phyloP scores from a whole-genome alignment of 352 stramenopile genomes.

The Ophiocytium majus region DNA sequence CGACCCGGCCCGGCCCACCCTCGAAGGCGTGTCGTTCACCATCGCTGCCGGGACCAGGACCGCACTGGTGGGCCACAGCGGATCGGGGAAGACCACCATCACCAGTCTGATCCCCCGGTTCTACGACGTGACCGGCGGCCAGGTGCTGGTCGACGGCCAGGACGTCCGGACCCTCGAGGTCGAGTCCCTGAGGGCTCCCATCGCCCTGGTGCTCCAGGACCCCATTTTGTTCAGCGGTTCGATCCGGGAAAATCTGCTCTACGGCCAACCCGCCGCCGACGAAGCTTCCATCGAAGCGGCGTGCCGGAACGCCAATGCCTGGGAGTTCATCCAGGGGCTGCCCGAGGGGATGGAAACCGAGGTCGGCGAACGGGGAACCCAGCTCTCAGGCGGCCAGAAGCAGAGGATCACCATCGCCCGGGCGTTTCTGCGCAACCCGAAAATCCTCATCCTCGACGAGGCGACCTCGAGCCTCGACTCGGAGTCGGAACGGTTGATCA shows the following conservation, averaged over 20 bases:
- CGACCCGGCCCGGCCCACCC: conserved; percentile 55
- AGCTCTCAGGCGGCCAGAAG: conserved; percentile 86
- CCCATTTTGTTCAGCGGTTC: conserved; percentile 72
- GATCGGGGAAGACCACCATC: conserved; percentile 7
- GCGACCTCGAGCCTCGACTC: conserved; percentile 21
- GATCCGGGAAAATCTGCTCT: conserved; percentile 33
- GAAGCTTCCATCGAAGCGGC: background rate
- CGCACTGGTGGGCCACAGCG: background rate
- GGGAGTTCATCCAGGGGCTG: conserved; percentile 79
- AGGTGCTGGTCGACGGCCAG: conserved; percentile 8
- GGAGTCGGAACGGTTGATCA: background rate
- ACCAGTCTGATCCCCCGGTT: background rate
- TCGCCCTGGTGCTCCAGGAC: conserved; percentile 84
- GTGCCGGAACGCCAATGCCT: conserved; percentile 70
- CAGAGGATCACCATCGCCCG: conserved; percentile 82
- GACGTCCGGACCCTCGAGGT: background rate
- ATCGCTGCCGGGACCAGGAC: background rate
- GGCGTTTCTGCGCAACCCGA: conserved; percentile 65
- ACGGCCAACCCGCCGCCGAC: conserved; percentile 59
- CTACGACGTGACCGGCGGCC: background rate
- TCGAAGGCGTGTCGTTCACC: conserved; percentile 1
- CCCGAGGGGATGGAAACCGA: conserved; percentile 73
- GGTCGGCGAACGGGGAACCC: conserved; percentile 79
- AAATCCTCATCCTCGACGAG: conserved; percentile 28
- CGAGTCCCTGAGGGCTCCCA: conserved; percentile 49